Conservation (phyloP, 768 basidiomycete species). For the Mycena vulgaris region DNA sequence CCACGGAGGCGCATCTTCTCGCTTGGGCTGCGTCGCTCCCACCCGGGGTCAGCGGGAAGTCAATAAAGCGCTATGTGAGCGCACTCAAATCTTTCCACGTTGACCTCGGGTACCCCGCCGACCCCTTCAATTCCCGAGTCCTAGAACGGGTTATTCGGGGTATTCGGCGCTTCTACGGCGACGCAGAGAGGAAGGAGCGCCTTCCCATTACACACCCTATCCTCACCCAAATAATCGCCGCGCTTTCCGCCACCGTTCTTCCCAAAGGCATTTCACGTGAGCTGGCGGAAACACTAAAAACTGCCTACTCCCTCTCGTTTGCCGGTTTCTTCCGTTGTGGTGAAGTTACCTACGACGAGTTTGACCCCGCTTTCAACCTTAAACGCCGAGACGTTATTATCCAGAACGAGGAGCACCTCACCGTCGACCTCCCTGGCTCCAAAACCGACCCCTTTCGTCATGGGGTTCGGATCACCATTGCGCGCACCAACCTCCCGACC, state of each 20-base stretch:
- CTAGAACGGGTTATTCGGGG: slow-evolving; percentile 14
- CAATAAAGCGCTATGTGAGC: slow-evolving; percentile 12
- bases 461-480: slow-evolving; percentile 1
- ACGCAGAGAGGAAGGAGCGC: slow-evolving; percentile 5
- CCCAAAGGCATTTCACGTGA: slow-evolving; percentile 10
- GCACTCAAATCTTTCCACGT: slow-evolving; percentile 13
- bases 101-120: slow-evolving; percentile 10
- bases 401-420: not conserved
- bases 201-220: slow-evolving; percentile 15
- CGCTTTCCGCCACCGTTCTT: not conserved
- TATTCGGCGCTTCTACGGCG: slow-evolving; percentile 9
- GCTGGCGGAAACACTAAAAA: slow-evolving; percentile 10
- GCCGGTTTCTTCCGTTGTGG: slow-evolving; percentile 14
- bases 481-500: slow-evolving; percentile 4
- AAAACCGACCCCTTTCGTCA: slow-evolving; percentile 4
- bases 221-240: slow-evolving; percentile 3
- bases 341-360: slow-evolving; percentile 12
- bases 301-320: slow-evolving; percentile 4
- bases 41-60: slow-evolving; percentile 1
- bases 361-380: slow-evolving; percentile 5
- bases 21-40: slow-evolving; percentile 12
- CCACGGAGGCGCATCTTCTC: slow-evolving; percentile 6
- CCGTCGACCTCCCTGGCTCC: slow-evolving; percentile 13
- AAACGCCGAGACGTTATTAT: slow-evolving; percentile 22
- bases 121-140: slow-evolving; percentile 14